Base-by-base conservation (phyloP, 495 filamentous ascomycete genomes). In the Aspergillus biplanus region DNA sequence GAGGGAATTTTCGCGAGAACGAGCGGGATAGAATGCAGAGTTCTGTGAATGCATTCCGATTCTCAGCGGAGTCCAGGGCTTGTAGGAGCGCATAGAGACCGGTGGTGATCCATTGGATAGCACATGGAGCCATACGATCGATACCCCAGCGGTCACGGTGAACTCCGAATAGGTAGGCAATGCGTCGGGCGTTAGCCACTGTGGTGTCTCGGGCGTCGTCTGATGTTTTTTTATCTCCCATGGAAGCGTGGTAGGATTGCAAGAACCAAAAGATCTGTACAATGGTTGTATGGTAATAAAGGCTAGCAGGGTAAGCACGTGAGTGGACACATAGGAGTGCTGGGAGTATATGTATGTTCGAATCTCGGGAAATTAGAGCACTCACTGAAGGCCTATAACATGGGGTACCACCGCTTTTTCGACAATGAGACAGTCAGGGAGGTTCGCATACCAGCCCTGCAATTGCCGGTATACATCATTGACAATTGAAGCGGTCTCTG, bases 341-440 rank as follows among this genome's bases (percentile, higher is more conserved):
- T 27, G 21, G 21, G 21, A 27, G 6, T 4, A 47, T 27, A 27
- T 44, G 39, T 7, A 9, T 15, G n/a, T 27, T 27, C 21, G 21
- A 27, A 27, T 27, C 21, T 27, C 2, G 16, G 27, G 18, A 32
- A 47, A 6, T n/a, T 13, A 27, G 21, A 18, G 39, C 12, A 52
- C 76, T 47, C 52, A 79, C 76, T 76, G 75, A 7, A 77, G 56
- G 32, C 63, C 61, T 12, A 79, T 58, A 8, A 75, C 58, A 60
- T 77, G 72, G 7, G 76, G 75, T 6, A 71, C 66, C 4, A 59
- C 48, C 9, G 55, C 65, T 5, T 67, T 67, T 13, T 66, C 66
- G 5, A 49, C 59, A 12, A 49, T 52, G 5, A 75, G 56, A 53
- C 69, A 74, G 6, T 62, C 62, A 0, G 72, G 72, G n/a, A 79